Conservation (phyloP, 805 yeast species). For the Sugiyamaella valdiviana region DNA sequence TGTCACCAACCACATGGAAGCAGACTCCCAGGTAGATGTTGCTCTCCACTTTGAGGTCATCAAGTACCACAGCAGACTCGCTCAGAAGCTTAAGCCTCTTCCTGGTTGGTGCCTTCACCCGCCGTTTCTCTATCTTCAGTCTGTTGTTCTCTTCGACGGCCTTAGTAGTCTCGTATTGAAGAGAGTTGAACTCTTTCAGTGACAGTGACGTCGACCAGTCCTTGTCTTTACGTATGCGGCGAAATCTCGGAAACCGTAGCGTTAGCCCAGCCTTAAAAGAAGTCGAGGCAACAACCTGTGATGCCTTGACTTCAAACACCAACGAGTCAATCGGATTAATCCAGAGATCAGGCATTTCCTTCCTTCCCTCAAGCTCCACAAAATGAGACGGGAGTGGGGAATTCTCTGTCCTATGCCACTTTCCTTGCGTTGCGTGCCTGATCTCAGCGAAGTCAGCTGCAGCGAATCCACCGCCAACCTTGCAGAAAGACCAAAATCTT, state of each 20-base stretch:
- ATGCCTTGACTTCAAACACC: constrained; percentile 76
- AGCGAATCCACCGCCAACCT: constrained; percentile 80
- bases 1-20: constrained; percentile 27
- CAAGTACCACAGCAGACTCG: constrained; percentile 2
- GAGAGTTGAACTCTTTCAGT: constrained; percentile 43
- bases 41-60: constrained; percentile 23
- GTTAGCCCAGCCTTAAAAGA: constrained; percentile 64
- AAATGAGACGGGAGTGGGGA: constrained; percentile 36
- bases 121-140: constrained; percentile 24
- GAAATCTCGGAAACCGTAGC: constrained; percentile 68
- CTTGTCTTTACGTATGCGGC: constrained; percentile 64
- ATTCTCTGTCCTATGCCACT: constrained; percentile 48
- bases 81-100: neutral
- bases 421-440: constrained; percentile 47
- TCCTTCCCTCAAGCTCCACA: constrained; percentile 17
- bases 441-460: constrained; percentile 55
- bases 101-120: neutral
- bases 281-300: constrained; percentile 53
- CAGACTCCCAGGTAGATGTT: constrained; percentile 18
- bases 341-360: constrained; percentile 62
- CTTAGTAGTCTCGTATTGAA: constrained; percentile 27
- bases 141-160: constrained; percentile 18
- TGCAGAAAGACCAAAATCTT: constrained; percentile 59
- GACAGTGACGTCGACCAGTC: constrained; percentile 50
- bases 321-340: constrained; percentile 71